A percentile compares a stretch with the other conserved stretches of the same genome.
phyloP scores from a whole-genome alignment of 2,329 filamentous ascomycete species.

The Arthrobotrys megalospora region DNA sequence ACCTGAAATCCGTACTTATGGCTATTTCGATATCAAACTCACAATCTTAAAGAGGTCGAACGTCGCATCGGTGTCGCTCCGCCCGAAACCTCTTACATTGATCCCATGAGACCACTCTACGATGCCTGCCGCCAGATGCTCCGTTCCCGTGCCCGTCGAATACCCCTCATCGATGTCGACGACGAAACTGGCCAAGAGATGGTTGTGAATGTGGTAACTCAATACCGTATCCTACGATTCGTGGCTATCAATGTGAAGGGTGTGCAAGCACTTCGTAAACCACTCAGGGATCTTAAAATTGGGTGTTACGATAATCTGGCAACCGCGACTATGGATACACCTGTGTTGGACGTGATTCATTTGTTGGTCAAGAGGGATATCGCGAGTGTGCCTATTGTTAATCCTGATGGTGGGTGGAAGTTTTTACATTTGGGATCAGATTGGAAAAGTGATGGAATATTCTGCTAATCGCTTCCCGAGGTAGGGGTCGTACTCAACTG shows the following conservation, averaged over 20 bases:
- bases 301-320: slow-evolving; percentile 86
- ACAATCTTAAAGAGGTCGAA: slow-evolving; percentile 81
- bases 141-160: slow-evolving; percentile 89
- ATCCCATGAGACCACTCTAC: slow-evolving; percentile 90
- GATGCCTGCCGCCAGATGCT: slow-evolving; percentile 96
- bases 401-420: slow-evolving; percentile 76
- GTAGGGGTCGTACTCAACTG: slow-evolving; percentile 86
- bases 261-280: slow-evolving; percentile 89
- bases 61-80: slow-evolving; percentile 90
- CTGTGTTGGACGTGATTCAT: slow-evolving; percentile 94
- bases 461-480: slow-evolving; percentile 12
- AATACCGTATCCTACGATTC: slow-evolving; percentile 98
- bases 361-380: slow-evolving; percentile 93
- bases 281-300: slow-evolving; percentile 84
- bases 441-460: neutral
- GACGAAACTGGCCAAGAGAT: slow-evolving; percentile 93
- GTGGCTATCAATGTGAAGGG: slow-evolving; percentile 95
- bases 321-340: slow-evolving; percentile 88
- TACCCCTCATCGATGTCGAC: slow-evolving; percentile 92
- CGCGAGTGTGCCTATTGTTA: slow-evolving; percentile 92
- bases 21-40: neutral
- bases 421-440: neutral
- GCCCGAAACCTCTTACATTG: slow-evolving; percentile 95
- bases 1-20: neutral
- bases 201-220: slow-evolving; percentile 96